A percentile compares a stretch with the other conserved stretches of the same genome.
These are phyloP conservation scores for Lichtheimia ornata DNA, from an alignment of 371 early-diverging fungal genomes.

Conservation along the genomic window DNA sequence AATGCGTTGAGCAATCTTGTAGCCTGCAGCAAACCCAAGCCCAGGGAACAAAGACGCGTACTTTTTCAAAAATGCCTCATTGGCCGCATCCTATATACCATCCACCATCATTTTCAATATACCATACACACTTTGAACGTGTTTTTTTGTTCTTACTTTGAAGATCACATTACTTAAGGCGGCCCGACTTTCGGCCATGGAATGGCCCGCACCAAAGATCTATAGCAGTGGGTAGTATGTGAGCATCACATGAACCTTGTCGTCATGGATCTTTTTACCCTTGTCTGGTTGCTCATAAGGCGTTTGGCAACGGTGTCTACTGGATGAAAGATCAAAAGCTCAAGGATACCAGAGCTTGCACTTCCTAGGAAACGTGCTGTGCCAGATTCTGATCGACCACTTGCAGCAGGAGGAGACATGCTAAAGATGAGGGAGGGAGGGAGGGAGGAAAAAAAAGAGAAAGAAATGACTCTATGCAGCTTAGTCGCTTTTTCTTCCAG, in stretches of 20 bases:
- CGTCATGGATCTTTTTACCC: conserved; percentile 46
- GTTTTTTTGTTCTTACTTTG: conserved; percentile 49
- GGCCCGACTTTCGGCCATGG: conserved; percentile 59
- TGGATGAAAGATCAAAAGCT: conserved; percentile 95
- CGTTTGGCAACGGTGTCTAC: conserved; percentile 98
- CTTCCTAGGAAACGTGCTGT: conserved; percentile 87
- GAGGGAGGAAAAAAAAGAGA: not conserved
- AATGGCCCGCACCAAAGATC: conserved; percentile 64
- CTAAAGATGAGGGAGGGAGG: not conserved
- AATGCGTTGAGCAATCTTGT: conserved; percentile 92
- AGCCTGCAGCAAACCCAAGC: conserved; percentile 96
- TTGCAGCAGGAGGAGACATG: conserved; percentile 29
- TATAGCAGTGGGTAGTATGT: conserved; percentile 13
- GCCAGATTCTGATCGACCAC: conserved; percentile 75
- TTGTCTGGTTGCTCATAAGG: conserved; percentile 90
- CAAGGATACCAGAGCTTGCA: conserved; percentile 90
- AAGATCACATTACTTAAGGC: conserved; percentile 79
- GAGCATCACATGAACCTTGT: not conserved
- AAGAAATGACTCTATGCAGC: not conserved
- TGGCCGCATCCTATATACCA: conserved; percentile 76
- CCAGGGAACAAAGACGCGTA: conserved; percentile 96
- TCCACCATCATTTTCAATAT: conserved; percentile 18
- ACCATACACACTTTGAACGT: not conserved
- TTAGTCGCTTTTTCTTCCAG: no score
- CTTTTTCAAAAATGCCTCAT: conserved; percentile 68